Base-by-base conservation (phyloP, 2,329 filamentous ascomycete species). In the Graphiopsis chlorocephala region DNA sequence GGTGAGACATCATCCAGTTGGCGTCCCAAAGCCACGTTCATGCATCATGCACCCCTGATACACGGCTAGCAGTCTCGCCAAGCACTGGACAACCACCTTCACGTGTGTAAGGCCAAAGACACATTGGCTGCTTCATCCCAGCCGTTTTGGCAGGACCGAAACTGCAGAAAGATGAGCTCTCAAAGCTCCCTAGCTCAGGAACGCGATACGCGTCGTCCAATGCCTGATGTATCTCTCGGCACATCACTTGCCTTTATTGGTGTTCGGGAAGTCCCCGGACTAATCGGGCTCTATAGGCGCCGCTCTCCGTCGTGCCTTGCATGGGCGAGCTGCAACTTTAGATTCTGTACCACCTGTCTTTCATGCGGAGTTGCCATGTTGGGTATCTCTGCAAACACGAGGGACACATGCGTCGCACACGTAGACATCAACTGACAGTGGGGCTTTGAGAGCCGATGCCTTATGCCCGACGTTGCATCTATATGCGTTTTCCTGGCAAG, bases 131-230 rank as follows among this genome's bases (percentile, higher is more conserved):
- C 56, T 45, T 25, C 35, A 26, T 28, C 25, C 25, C 26, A 20
- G 56, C 38, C 35, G 26, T 58, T 25, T 57, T n/a, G 29, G 25
- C 20, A 48, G 7, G 31, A 52, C 31, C 47, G 59, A 53, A 47
- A 61, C 31, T n/a, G n/a, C n/a, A n/a, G n/a, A n/a, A n/a, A n/a
- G n/a, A 61, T 23, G n/a, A 33, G 25, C 33, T 31, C 23, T 25
- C 33, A 55, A 62, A 48, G 35, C 33, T 31, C 12, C 31, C n/a
- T 62, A 62, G 60, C n/a, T n/a, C 60, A 62, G 60, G 60, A 62
- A 62, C 60, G 23, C 38, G 60, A 55, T 55, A 31, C 25, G 28
- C 60, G 15, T 10, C 23, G 25, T n/a, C 53, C 45, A 50, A 48
- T 52, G 45, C 20, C 60, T 29, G 26, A 35, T 20, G 60, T 48